phyloP scores from a whole-genome alignment of 2,329 filamentous ascomycete genomes.

The Diaporthe ampelina region DNA sequence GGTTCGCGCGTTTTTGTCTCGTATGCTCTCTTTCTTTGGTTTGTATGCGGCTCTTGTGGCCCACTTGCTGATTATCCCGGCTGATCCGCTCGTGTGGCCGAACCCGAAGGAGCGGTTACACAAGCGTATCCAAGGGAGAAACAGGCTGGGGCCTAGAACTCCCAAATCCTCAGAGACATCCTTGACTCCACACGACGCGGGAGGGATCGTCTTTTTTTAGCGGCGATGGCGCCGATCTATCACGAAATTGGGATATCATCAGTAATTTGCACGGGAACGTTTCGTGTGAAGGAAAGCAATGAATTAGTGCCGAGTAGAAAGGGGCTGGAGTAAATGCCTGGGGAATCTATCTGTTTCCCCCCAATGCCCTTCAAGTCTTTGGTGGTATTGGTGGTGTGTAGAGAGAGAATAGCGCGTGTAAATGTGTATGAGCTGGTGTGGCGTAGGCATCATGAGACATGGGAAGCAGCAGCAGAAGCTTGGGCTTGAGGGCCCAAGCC shows the following conservation, averaged over 20 bases:
- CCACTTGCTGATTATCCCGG: constrained; percentile 25
- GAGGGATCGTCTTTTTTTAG: constrained; percentile 37
- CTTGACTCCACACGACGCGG: constrained; percentile 19
- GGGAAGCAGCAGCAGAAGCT: not conserved
- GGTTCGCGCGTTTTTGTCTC: constrained; percentile 1
- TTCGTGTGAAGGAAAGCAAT: constrained; percentile 25
- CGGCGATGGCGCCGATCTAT: constrained; percentile 44
- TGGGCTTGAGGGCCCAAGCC: not conserved
- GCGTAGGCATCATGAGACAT: constrained; percentile 14
- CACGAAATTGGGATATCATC: constrained; percentile 43
- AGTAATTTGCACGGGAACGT: constrained; percentile 41
- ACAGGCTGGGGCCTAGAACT: constrained; percentile 4
- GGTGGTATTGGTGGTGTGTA: constrained; percentile 11
- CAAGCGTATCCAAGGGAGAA: constrained; percentile 5
- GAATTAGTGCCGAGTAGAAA: constrained; percentile 42
- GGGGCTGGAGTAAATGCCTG: constrained; percentile 44
- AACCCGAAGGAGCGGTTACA: constrained; percentile 33
- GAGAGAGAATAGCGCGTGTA: not conserved
- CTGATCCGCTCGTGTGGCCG: constrained; percentile 24
- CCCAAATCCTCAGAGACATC: constrained; percentile 16
- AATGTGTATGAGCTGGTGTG: constrained; percentile 21
- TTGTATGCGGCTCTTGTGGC: constrained; percentile 25
- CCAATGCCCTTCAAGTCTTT: constrained; percentile 32
- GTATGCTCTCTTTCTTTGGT: constrained; percentile 14
- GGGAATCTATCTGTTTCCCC: constrained; percentile 37